Conservation (phyloP, 176 grass and related monocot species). For the Oryza punctata region DNA sequence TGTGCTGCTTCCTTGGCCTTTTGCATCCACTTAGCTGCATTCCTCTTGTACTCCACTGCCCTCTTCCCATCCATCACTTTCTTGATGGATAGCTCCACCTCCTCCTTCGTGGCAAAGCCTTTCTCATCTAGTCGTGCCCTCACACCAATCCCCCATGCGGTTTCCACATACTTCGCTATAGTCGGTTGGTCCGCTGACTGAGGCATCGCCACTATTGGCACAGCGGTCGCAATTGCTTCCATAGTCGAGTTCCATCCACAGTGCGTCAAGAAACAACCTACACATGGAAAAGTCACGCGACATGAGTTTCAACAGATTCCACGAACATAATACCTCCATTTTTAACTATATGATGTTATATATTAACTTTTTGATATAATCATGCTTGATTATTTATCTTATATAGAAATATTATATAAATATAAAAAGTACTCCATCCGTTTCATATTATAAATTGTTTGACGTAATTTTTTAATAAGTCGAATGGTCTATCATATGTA, state of each 20-base stretch:
- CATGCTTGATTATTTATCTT: too few species aligned
- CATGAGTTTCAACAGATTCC: too few species aligned
- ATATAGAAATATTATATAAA: too few species aligned
- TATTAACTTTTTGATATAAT: too few species aligned
- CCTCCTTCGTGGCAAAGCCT: neutral
- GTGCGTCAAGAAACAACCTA: conserved; percentile 56
- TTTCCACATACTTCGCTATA: conserved; percentile 49
- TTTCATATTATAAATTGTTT: too few species aligned
- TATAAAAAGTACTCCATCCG: too few species aligned
- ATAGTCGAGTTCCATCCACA: conserved; percentile 61
- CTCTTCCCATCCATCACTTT: conserved; percentile 33
- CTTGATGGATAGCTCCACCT: conserved; percentile 33
- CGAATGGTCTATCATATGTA: too few species aligned
- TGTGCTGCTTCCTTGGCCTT: conserved; percentile 20
- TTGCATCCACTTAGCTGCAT: conserved; percentile 1
- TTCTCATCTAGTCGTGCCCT: neutral
- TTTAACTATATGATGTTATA: too few species aligned
- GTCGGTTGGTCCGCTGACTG: conserved; percentile 50
- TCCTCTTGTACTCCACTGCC: neutral
- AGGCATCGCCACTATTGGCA: conserved; percentile 44
- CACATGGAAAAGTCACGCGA: neutral
- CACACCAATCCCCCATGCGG: conserved; percentile 36
- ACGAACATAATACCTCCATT: too few species aligned
- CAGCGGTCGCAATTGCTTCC: conserved; percentile 16
- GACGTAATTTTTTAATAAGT: too few species aligned